Evolutionary conservation across 2,329 filamentous ascomycete species (phyloP).

Genomic region (Penicillium sp.): DNA sequence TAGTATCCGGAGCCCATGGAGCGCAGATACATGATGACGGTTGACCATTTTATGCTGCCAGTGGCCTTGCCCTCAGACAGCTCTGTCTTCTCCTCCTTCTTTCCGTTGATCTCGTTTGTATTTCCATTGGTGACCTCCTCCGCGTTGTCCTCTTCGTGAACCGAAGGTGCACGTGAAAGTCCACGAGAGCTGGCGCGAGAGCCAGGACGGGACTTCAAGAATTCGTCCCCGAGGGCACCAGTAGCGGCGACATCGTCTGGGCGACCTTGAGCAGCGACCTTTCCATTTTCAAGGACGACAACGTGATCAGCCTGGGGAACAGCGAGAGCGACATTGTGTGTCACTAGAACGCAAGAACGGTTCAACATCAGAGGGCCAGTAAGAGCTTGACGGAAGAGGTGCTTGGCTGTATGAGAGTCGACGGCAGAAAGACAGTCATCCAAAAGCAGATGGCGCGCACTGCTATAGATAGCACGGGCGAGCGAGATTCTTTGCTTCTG

Average conservation of each 20-base stretch:
- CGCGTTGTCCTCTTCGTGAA: slow-evolving; percentile 55
- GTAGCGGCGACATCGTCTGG: slow-evolving; percentile 75
- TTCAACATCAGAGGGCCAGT: slow-evolving; percentile 82
- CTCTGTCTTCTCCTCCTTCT: slow-evolving; percentile 47
- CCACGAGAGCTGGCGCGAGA: slow-evolving; percentile 70
- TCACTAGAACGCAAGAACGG: slow-evolving; percentile 91
- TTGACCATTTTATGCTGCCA: slow-evolving; percentile 83
- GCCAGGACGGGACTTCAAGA: slow-evolving; percentile 68
- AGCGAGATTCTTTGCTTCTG: slow-evolving; percentile 97
- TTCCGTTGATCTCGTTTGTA: slow-evolving; percentile 41
- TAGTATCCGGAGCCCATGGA: slow-evolving; percentile 98
- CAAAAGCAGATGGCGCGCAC: slow-evolving; percentile 82
- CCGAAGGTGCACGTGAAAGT: slow-evolving; percentile 75
- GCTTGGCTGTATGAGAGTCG: slow-evolving; percentile 95
- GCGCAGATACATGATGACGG: slow-evolving; percentile 78
- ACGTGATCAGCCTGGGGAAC: slow-evolving; percentile 77
- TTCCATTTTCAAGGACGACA: slow-evolving; percentile 84
- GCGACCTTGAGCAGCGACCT: slow-evolving; percentile 71
- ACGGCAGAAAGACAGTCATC: slow-evolving; percentile 97
- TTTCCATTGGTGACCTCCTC: slow-evolving; percentile 45
- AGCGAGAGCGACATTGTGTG: slow-evolving; percentile 89
- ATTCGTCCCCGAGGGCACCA: slow-evolving; percentile 85
- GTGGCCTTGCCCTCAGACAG: slow-evolving; percentile 74
- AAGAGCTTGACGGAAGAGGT: slow-evolving; percentile 94
- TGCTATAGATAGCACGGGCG: slow-evolving; percentile 95